phyloP scores from a whole-genome alignment of 495 filamentous ascomycete genomes.

The Tricharina praecox region DNA sequence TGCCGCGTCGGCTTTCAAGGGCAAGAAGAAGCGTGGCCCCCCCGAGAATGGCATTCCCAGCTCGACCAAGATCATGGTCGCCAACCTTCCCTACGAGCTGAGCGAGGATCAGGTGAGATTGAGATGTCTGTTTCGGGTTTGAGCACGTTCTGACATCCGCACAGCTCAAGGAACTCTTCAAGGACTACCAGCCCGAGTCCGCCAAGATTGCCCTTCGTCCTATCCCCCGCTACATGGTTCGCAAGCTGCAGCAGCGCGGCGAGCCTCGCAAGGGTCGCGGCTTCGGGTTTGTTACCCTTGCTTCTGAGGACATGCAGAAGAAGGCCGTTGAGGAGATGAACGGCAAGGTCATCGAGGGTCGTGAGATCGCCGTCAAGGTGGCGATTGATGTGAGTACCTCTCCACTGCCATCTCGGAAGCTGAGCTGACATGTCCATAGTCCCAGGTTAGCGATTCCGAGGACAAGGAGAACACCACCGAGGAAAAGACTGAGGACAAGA shows the following conservation, averaged over 20 bases:
- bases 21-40: constrained; percentile 61
- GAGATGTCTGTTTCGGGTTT: constrained; percentile 6
- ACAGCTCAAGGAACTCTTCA: constrained; percentile 92
- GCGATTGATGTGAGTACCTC: constrained; percentile 63
- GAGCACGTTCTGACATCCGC: constrained; percentile 5
- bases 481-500: constrained; percentile 14
- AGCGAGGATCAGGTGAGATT: constrained; percentile 78
- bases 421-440: no score
- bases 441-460: constrained; percentile 30
- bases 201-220: constrained; percentile 97
- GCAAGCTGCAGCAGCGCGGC: constrained; percentile 93
- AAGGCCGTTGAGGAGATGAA: constrained; percentile 98
- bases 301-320: constrained; percentile 86
- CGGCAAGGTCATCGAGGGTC: constrained; percentile 93
- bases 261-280: constrained; percentile 98
- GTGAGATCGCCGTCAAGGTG: constrained; percentile 98
- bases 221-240: constrained; percentile 99
- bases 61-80: constrained; percentile 99
- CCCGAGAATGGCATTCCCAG: constrained; percentile 95
- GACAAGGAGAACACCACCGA: constrained; percentile 32
- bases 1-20: constrained; percentile 13
- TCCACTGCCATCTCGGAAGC: no score
- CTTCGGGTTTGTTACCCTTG: constrained; percentile 93
- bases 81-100: constrained; percentile 94
- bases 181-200: constrained; percentile 68